These are phyloP conservation scores for Venustampulla echinocandica DNA, from an alignment of 495 filamentous ascomycete species.

Conservation along the genomic window DNA sequence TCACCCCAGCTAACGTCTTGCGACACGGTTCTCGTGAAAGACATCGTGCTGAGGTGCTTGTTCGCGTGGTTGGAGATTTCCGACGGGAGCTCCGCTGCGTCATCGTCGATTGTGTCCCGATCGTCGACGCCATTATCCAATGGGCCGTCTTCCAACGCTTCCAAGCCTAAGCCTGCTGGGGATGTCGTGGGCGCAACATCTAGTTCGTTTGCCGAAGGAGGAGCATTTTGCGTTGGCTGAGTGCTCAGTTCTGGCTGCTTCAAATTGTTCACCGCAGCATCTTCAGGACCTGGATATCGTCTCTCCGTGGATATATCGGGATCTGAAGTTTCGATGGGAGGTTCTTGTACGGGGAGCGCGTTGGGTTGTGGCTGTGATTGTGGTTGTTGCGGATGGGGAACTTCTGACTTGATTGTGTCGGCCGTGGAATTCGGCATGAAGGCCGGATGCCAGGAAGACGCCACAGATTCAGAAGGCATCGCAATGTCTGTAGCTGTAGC, in stretches of 20 bases:
- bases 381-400: no score
- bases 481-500: no score
- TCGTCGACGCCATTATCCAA: slow-evolving; percentile 23
- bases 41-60: slow-evolving; percentile 43
- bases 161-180: slow-evolving; percentile 10
- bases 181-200: slow-evolving; percentile 14
- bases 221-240: slow-evolving; percentile 17
- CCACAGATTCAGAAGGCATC: slow-evolving; percentile 17
- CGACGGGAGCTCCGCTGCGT: slow-evolving; percentile 18
- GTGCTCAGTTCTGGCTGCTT: not conserved
- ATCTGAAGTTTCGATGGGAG: slow-evolving; percentile 11
- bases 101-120: slow-evolving; percentile 13
- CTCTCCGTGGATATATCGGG: not conserved
- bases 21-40: slow-evolving; percentile 43
- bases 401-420: slow-evolving; percentile 13
- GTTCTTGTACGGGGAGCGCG: slow-evolving; percentile 3
- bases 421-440: slow-evolving; percentile 40
- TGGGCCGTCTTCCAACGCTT: slow-evolving; percentile 23
- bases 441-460: slow-evolving; percentile 46
- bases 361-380: slow-evolving; percentile 5
- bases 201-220: slow-evolving; percentile 20
- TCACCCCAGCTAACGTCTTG: slow-evolving; percentile 42
- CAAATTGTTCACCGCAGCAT: not conserved
- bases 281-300: not conserved
- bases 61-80: slow-evolving; percentile 23